Evolutionary conservation across 805 yeast species (phyloP), one percentile per base, ranked within the genome.

Genomic region (Yarrowia sp.): DNA sequence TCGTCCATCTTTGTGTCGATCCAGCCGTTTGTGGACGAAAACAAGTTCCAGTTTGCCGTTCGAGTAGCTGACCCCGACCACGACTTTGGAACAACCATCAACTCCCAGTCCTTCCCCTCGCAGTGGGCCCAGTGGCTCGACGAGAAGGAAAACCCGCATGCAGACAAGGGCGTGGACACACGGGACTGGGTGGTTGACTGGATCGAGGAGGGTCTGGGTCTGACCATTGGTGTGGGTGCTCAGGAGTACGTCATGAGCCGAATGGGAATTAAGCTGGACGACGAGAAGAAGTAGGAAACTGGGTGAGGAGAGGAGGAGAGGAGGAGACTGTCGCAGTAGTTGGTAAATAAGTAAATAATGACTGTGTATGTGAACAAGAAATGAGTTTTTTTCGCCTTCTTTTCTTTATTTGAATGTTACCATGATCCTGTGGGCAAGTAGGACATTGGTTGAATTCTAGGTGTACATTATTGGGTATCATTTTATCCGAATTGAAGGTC

Each of bases 61-160:
- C 82, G 90, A 21, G 79, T 95, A 69, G 84, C 85, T 69, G 99
- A 95, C 72, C 83, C 85, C 46, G 85, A 88, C 40, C 93, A 95
- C 76, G 83, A 85, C 68, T 84, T 95, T 67, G 82, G 87, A 8
- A 82, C 90, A 49, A 81, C 85, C 30, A 86, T 90, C 59, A 86
- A 87, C 69, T 89, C 98, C 0, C 99, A 95, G 75, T 85, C 96
- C 7, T 88, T 91, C 79, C 98, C 99, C 11, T 73, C 83, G 51
- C 86, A 84, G 72, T 95, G 99, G 99, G 87, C 92, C 10, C 79
- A 83, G n/a, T 95, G 99, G 99, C 80, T 93, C n/a, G 86, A 84
- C 67, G 83, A 71, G 33, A 69, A 70, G 30, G 71, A 43, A 33
- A 71, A 71, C 6, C 75, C 71, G 21, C 74, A 74, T 44, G 71